Conservation (phyloP, 176 grass and related monocot species). For the Musa beccarii region DNA sequence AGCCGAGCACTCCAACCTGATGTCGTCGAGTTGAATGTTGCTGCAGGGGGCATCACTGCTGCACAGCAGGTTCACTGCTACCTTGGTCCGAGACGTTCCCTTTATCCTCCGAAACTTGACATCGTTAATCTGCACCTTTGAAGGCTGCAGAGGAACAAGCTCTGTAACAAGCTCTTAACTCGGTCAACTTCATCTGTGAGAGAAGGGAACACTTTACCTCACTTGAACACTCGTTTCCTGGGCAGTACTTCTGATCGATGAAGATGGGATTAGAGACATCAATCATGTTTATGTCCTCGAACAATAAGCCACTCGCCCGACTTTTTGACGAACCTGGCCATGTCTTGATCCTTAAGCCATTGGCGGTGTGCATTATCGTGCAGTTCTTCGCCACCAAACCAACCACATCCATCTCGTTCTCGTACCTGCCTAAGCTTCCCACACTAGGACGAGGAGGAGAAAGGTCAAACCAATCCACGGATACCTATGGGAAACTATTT, state of each 20-base stretch:
- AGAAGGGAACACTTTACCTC: background rate
- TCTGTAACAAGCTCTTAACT: background rate
- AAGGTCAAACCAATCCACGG: background rate
- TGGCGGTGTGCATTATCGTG: constrained; percentile 35
- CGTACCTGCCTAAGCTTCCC: constrained; percentile 16
- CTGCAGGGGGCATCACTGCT: constrained; percentile 40
- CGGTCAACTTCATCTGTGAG: background rate
- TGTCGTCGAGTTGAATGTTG: constrained; percentile 44
- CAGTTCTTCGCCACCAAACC: constrained; percentile 38
- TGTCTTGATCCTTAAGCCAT: constrained; percentile 70
- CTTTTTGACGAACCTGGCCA: constrained; percentile 40
- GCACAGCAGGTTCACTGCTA: constrained; percentile 49
- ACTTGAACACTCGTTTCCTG: constrained; percentile 38
- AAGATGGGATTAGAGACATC: constrained; percentile 61
- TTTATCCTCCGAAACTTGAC: constrained; percentile 50
- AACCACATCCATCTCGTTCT: constrained; percentile 59
- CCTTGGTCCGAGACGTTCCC: constrained; percentile 42
- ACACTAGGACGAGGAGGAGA: background rate
- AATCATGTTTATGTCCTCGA: constrained; percentile 54
- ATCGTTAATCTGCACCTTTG: constrained; percentile 38
- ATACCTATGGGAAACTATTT: background rate
- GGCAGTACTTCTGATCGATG: constrained; percentile 86
- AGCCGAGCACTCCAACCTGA: constrained; percentile 26
- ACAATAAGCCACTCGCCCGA: constrained; percentile 31
- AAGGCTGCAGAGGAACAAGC: background rate